A percentile compares a stretch with the other conserved stretches of the same genome.
phyloP scores from a whole-genome alignment of 352 stramenopile species.

The Phytophthora megakarya region DNA sequence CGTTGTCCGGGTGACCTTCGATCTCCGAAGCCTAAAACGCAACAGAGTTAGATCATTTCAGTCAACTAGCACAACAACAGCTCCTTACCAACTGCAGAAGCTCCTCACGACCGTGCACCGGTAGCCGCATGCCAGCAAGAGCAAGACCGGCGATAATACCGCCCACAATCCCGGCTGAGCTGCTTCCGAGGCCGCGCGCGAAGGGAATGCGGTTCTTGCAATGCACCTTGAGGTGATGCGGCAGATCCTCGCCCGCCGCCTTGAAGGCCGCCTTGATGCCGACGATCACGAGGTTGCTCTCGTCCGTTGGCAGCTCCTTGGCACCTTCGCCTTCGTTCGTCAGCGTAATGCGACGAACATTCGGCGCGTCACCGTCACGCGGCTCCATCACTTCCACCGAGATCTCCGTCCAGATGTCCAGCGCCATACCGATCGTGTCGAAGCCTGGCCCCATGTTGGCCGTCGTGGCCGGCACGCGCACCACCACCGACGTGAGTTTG shows the following conservation, averaged over 20 bases:
- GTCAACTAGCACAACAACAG: not conserved
- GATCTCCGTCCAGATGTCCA: conserved; percentile 99
- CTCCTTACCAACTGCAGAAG: conserved; percentile 93
- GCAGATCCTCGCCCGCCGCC: conserved; percentile 93
- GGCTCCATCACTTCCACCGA: conserved; percentile 89
- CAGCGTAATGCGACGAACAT: conserved; percentile 91
- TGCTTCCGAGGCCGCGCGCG: conserved; percentile 96
- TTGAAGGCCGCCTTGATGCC: conserved; percentile 96
- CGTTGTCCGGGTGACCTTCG: conserved; percentile 99
- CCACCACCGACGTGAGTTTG: conserved; percentile 93
- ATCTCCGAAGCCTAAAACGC: conserved; percentile 90
- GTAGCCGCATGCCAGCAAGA: conserved; percentile 93
- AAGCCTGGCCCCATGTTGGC: conserved; percentile 99
- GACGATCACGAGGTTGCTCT: conserved; percentile 94
- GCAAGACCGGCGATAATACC: conserved; percentile 98
- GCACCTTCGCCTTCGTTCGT: conserved; percentile 97
- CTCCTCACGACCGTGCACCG: conserved; percentile 90
- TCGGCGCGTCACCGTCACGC: conserved; percentile 23
- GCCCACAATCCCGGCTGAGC: conserved; percentile 98
- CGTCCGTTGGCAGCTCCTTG: conserved; percentile 89
- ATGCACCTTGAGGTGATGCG: conserved; percentile 94
- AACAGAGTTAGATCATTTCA: conserved; percentile 6
- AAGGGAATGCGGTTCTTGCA: conserved; percentile 98
- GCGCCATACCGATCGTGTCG: conserved; percentile 97
- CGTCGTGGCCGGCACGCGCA: conserved; percentile 97